Base-by-base conservation (phyloP, 2,329 filamentous ascomycete species). In the Zymoseptoria passerinii region DNA sequence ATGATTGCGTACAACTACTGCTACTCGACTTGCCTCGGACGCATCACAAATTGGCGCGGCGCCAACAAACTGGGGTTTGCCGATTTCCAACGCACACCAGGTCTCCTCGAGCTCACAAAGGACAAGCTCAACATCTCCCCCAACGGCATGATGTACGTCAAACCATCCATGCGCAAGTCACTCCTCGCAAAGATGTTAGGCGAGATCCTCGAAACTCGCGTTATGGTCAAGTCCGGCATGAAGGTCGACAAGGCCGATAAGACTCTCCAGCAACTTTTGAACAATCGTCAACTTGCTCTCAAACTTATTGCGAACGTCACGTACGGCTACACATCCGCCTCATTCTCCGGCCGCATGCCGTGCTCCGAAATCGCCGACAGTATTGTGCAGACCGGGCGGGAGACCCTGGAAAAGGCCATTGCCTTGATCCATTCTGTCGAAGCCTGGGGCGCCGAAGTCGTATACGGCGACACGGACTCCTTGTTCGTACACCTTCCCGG, bases 1-100 rank as follows among this genome's bases (percentile, higher is more conserved):
- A 96, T 99, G 91, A 97, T 99, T 70, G 94, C 94, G 0, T 97
- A 99, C 77, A 99, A 99, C 69, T 94, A 96, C 71, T 99, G 94
- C 76, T 99, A 99, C 71, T 97, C 94, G 0, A 99, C 94, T 0
- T 99, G 92, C 66, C 80, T 97, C 0, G 94, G 94, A 0, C 84
- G 94, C 28, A 85, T 96, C 48, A 83, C 85, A 28, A 84, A 85
- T 66, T 96, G 92, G 92, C 84, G 90, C n/a, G 92, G 91, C 2
- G 85, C 83, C 28, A 92, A 90, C 76, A 96, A 97, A 75, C 90
- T 99, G 87, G 94, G 94, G 0, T 96, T 97, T 70, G 85, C 85
- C 28, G 87, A 96, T 61, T 97, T 95, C 74, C 81, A 87, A 63
- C 84, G 94, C 23, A 84, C 92, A 63, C 80, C 85, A 35, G 82